These are phyloP conservation scores for Ophiocordyceps camponoti-floridani DNA, from an alignment of 2,329 filamentous ascomycete genomes.

Conservation along the genomic window DNA sequence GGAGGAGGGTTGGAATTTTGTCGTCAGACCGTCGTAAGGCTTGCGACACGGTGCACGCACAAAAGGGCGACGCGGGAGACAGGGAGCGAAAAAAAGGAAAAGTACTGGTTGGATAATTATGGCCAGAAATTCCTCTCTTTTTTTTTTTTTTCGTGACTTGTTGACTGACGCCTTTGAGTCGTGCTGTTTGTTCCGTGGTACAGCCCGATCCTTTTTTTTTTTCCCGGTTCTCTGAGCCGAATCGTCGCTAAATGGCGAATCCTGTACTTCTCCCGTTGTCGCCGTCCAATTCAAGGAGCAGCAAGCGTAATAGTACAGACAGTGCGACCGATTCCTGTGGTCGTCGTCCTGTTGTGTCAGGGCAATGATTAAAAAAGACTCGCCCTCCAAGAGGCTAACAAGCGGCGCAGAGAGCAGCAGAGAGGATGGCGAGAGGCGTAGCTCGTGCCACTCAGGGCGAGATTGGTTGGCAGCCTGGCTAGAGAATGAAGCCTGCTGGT, in stretches of 20 bases:
- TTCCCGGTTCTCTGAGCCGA: too few relatives aligned
- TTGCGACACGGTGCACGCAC: neutral
- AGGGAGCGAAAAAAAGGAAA: neutral
- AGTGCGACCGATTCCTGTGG: neutral
- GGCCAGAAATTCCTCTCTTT: neutral
- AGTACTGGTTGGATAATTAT: neutral
- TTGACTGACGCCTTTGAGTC: neutral
- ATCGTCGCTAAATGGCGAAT: neutral
- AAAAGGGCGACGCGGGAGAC: neutral
- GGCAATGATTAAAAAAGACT: neutral
- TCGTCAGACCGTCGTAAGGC: neutral
- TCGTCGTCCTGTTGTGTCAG: neutral
- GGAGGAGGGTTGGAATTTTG: conserved; percentile 1
- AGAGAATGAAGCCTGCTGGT: neutral
- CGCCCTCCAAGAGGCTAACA: neutral
- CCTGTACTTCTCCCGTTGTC: neutral
- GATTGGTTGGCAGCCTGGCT: neutral
- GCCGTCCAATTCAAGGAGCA: neutral
- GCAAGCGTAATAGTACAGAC: neutral
- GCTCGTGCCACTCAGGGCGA: neutral
- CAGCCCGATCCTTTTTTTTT: too few relatives aligned
- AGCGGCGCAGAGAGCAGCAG: neutral
- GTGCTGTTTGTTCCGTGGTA: neutral
- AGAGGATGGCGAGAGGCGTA: neutral
- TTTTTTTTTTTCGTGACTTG: neutral